phyloP scores from a whole-genome alignment of 2,329 filamentous ascomycete genomes.

The Cyphellophora europaea region DNA sequence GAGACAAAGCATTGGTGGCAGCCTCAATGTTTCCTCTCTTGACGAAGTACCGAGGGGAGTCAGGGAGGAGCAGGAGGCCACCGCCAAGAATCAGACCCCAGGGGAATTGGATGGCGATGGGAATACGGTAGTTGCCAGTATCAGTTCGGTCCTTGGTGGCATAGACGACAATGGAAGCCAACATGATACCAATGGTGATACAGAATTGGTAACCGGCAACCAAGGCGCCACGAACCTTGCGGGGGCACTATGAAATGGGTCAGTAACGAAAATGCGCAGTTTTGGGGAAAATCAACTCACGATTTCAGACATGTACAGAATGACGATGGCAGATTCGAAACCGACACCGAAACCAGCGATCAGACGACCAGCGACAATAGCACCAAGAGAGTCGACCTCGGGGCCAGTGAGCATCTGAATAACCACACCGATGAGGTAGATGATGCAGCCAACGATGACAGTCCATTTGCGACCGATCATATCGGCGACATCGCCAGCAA shows the following conservation, averaged over 20 bases:
- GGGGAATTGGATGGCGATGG: slow-evolving; percentile 68
- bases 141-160: slow-evolving; percentile 53
- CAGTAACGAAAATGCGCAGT: too few relatives aligned
- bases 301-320: slow-evolving; percentile 83
- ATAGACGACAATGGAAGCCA: slow-evolving; percentile 68
- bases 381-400: slow-evolving; percentile 33
- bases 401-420: slow-evolving; percentile 52
- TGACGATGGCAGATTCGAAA: slow-evolving; percentile 71
- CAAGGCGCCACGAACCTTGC: slow-evolving; percentile 67
- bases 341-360: slow-evolving; percentile 70
- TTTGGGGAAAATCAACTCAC: slow-evolving; percentile 16
- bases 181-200: slow-evolving; percentile 67
- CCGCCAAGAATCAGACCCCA: slow-evolving; percentile 64
- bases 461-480: slow-evolving; percentile 63
- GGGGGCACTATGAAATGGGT: slow-evolving; percentile 41
- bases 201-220: slow-evolving; percentile 80
- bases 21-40: slow-evolving; percentile 61
- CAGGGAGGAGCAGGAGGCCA: slow-evolving; percentile 69
- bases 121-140: slow-evolving; percentile 67
- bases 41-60: slow-evolving; percentile 79
- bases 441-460: slow-evolving; percentile 58
- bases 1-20: slow-evolving; percentile 54
- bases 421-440: slow-evolving; percentile 61
- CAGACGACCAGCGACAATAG: slow-evolving; percentile 64
- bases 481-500: slow-evolving; percentile 70